Conservation (phyloP, 2,329 filamentous ascomycete species). For the Raffaelea ambrosiae region DNA sequence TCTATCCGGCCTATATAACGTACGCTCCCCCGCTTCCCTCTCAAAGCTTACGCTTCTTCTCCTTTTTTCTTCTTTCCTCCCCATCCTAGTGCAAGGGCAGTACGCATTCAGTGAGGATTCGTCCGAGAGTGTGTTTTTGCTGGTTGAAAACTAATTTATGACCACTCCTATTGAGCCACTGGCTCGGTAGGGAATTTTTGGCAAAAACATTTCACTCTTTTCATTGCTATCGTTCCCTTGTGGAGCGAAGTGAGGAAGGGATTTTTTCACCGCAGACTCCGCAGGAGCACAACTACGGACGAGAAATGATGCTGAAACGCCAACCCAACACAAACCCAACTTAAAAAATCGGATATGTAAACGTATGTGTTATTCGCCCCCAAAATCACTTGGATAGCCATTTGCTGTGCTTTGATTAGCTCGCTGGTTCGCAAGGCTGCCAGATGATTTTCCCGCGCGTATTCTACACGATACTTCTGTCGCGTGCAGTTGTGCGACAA, state of each 20-base stretch:
- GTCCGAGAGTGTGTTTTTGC: slow-evolving; percentile 83
- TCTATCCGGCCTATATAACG: slow-evolving; percentile 10
- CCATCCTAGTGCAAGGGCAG: slow-evolving; percentile 65
- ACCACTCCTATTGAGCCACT: slow-evolving; percentile 64
- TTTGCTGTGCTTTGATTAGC: too few species aligned
- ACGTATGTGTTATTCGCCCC: too few species aligned
- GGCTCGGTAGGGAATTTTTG: slow-evolving; percentile 75
- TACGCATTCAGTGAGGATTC: slow-evolving; percentile 73
- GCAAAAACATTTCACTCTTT: slow-evolving; percentile 26
- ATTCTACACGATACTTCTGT: too few species aligned
- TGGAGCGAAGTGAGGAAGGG: slow-evolving; percentile 43
- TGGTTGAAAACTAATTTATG: slow-evolving; percentile 83
- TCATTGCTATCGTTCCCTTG: slow-evolving; percentile 40
- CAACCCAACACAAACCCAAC: too few species aligned
- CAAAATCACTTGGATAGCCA: too few species aligned
- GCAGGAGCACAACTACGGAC: too few species aligned
- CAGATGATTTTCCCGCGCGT: too few species aligned
- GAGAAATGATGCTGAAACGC: too few species aligned
- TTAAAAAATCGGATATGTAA: too few species aligned
- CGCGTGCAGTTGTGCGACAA: too few species aligned
- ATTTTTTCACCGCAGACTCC: not conserved
- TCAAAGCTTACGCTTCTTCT: slow-evolving; percentile 2
- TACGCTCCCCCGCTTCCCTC: not conserved
- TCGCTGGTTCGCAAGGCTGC: too few species aligned
- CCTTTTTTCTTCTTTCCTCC: slow-evolving; percentile 31